Base-by-base conservation (phyloP, 192 early-diverging fungal species). In the Rhizophagus sp. region DNA sequence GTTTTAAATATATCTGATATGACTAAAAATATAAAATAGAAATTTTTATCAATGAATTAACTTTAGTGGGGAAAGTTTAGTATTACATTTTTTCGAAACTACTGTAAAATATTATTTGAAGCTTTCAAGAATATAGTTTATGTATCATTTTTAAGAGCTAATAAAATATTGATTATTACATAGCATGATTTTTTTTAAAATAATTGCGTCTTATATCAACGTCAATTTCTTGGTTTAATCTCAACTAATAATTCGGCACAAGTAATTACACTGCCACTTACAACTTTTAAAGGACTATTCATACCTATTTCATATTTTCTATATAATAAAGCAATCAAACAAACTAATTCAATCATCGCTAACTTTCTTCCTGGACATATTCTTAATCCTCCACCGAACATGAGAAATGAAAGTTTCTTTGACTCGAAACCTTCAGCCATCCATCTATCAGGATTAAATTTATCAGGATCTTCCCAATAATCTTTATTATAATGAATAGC, bases 281-380 rank as follows among this genome's bases (percentile, higher is more conserved):
- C 10, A 64, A 22, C n/a, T 10, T 25, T 9, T 27, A 70, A 41
- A 33, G 68, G 36, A 34, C 36, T 36, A 70, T 70, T 70, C 33
- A 39, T 24, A 70, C 41, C 68, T 22, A 70, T 30, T 27, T 75
- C 50, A 61, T 57, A 75, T 50, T 75, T 75, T 19, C 73, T 50
- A 50, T 25, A 75, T 39, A 75, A 10, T 34, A 61, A 27, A 30
- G 33, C 73, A 0, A 62, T 75, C 8, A 75, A 57, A 27, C 24
- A 57, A 17, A 39, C 22, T 27, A 75, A 33, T 61, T 57, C 44
- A 27, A 61, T 61, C 24, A 50, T 75, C 5, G 73, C 73, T 9
- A 75, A 33, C 8, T 75, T 27, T 24, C 73, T 75, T 39, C 73
- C 73, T 17, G 73, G 73, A n/a, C 73, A 75, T 17, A 24, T 1